Base-by-base conservation (phyloP, 2,329 filamentous ascomycete genomes). In the Nemania serpens region DNA sequence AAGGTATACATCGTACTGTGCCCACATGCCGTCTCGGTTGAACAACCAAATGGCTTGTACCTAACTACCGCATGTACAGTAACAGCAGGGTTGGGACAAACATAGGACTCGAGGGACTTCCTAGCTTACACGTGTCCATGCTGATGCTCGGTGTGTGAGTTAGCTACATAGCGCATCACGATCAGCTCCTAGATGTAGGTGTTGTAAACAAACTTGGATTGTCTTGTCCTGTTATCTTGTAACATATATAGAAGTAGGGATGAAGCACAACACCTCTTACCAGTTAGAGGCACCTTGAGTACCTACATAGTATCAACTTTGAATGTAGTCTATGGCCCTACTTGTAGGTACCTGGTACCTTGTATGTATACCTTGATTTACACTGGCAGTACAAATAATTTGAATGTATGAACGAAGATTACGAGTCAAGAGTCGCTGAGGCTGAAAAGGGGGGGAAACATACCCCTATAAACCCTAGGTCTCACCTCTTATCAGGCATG, bases 361-460 rank as follows among this genome's bases (percentile, higher is more conserved):
- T n/a, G n/a, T n/a, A n/a, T n/a, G n/a, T n/a, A n/a, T n/a, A n/a
- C n/a, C n/a, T n/a, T n/a, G n/a, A n/a, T n/a, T n/a, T n/a, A n/a
- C n/a, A n/a, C n/a, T n/a, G n/a, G n/a, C n/a, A n/a, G n/a, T n/a
- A n/a, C n/a, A n/a, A n/a, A n/a, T n/a, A n/a, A n/a, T n/a, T n/a
- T n/a, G n/a, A n/a, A 29, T 29, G 25, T 29, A 58, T 58, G 59
- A n/a, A 55, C 59, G 59, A 57, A 43, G 29, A 58, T 49, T 55
- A 55, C 59, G 54, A 61, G 59, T 61, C 59, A 58, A 45, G 45
- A 39, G 25, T 45, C 39, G 33, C 33, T 58, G 46, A 48, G 46
- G 59, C 49, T 57, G 55, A 55, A 50, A 61, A 58, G 22, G 48
- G 55, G 55, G 47, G 42, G 33, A 22, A 37, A 20, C 33, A 17